Percentiles rank a stretch among this genome's conserved stretches.
Evolutionary conservation across 164 flowering plant genomes (phyloP).

Genomic region (Stephania japonica): DNA sequence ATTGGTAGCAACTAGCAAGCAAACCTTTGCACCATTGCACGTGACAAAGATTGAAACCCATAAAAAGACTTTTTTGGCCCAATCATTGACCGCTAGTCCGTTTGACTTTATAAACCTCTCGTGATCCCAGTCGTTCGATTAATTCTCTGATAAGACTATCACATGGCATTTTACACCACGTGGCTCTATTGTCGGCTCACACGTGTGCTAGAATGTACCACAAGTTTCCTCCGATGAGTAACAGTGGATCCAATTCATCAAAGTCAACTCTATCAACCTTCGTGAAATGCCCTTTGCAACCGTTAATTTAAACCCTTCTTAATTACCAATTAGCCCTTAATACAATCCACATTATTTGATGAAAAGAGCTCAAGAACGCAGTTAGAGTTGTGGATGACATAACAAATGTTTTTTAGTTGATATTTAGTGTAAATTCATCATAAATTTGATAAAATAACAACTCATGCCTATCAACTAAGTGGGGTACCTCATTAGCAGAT

Average conservation of each 20-base stretch:
- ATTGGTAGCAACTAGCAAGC: no score
- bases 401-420: no score
- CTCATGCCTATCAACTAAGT: no score
- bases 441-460: no score
- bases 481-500: no score
- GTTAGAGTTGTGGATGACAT: neutral
- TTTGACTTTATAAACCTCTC: neutral
- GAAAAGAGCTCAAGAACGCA: neutral
- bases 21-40: neutral
- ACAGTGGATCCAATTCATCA: neutral
- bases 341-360: neutral
- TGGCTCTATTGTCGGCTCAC: neutral
- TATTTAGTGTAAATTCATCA: neutral
- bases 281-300: neutral
- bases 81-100: neutral
- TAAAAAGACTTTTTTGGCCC: neutral
- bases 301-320: neutral
- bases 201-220: neutral
- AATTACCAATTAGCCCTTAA: constrained; percentile 1
- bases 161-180: neutral
- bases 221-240: neutral
- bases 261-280: neutral
- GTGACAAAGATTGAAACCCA: neutral
- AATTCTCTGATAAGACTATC: neutral
- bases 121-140: neutral